Conservation (phyloP, 768 basidiomycete species). For the Leucosporidium yakuticum region DNA sequence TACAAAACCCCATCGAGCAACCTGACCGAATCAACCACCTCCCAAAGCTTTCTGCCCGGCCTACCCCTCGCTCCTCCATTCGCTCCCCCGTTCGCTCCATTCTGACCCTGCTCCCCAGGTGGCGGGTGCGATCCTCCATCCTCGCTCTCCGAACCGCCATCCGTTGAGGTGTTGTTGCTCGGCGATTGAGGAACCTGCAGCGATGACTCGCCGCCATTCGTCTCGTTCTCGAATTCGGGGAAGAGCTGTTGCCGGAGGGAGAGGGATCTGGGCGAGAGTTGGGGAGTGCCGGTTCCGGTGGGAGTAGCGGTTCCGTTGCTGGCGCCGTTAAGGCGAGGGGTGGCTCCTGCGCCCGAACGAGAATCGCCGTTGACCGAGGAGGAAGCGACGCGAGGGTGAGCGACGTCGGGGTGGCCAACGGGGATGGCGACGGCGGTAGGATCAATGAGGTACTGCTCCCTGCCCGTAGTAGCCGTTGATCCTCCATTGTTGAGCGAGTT, state of each 20-base stretch:
- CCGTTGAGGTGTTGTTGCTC: not conserved
- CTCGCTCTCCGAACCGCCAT: not conserved
- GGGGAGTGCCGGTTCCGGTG: not conserved
- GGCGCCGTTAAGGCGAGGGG: not conserved
- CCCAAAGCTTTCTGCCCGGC: slow-evolving; percentile 30
- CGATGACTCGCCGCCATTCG: not conserved
- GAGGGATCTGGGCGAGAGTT: slow-evolving; percentile 21
- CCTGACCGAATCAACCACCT: slow-evolving; percentile 28
- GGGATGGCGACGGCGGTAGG: slow-evolving; percentile 24
- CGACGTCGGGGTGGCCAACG: slow-evolving; percentile 32
- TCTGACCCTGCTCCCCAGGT: not conserved
- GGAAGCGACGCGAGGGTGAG: slow-evolving; percentile 33
- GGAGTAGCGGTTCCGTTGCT: not conserved
- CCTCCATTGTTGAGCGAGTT: not conserved
- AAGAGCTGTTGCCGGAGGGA: slow-evolving; percentile 32
- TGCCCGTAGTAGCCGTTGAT: not conserved
- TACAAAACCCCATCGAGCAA: slow-evolving; percentile 25
- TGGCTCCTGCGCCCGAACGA: not conserved
- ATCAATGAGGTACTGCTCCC: slow-evolving; percentile 27
- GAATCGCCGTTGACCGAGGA: not conserved
- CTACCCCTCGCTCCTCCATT: not conserved
- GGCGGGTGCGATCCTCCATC: not conserved
- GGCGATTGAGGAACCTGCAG: not conserved
- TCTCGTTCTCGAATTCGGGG: slow-evolving; percentile 22
- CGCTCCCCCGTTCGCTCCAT: not conserved